These are phyloP conservation scores for Kwoniella dejecticola DNA, from an alignment of 768 basidiomycete genomes.

Conservation along the genomic window DNA sequence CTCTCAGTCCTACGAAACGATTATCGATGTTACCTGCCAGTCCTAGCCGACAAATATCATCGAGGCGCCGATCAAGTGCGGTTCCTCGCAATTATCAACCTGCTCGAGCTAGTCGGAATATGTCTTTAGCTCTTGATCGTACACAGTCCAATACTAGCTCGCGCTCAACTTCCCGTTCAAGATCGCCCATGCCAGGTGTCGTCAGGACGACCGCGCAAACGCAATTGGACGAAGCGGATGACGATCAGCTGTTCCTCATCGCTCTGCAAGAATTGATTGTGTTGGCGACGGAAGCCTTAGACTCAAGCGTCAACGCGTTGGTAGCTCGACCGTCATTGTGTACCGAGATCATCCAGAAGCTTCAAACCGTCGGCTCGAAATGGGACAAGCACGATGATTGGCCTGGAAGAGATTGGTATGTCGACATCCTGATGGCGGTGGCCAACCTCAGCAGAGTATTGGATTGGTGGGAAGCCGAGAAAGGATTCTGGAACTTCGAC, in stretches of 20 bases:
- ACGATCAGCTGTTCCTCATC: slow-evolving; percentile 65
- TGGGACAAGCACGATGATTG: slow-evolving; percentile 99
- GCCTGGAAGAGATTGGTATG: slow-evolving; percentile 98
- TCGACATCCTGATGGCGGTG: slow-evolving; percentile 90
- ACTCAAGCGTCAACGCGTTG: slow-evolving; percentile 83
- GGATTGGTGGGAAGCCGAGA: slow-evolving; percentile 99
- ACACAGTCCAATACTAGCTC: slow-evolving; percentile 60
- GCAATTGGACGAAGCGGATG: slow-evolving; percentile 28
- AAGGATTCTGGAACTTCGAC: slow-evolving; percentile 99
- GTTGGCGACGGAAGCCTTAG: slow-evolving; percentile 88
- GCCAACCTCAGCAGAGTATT: slow-evolving; percentile 94
- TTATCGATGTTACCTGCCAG: slow-evolving; percentile 38
- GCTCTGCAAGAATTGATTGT: slow-evolving; percentile 88
- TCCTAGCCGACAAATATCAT: slow-evolving; percentile 32
- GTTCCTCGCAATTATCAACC: slow-evolving; percentile 26
- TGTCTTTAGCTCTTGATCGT: slow-evolving; percentile 37
- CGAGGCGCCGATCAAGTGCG: slow-evolving; percentile 44
- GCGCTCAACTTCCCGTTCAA: slow-evolving; percentile 89
- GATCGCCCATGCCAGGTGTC: slow-evolving; percentile 81
- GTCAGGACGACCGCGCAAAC: slow-evolving; percentile 50
- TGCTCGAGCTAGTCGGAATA: slow-evolving; percentile 47
- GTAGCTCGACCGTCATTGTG: slow-evolving; percentile 82
- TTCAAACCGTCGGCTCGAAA: slow-evolving; percentile 85
- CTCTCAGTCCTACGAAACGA: slow-evolving; percentile 31
- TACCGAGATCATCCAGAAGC: slow-evolving; percentile 81